Evolutionary conservation across 106 monocot species (phyloP), one percentile per base, ranked within the genome.

Genomic region (Ottelia alismoides): DNA sequence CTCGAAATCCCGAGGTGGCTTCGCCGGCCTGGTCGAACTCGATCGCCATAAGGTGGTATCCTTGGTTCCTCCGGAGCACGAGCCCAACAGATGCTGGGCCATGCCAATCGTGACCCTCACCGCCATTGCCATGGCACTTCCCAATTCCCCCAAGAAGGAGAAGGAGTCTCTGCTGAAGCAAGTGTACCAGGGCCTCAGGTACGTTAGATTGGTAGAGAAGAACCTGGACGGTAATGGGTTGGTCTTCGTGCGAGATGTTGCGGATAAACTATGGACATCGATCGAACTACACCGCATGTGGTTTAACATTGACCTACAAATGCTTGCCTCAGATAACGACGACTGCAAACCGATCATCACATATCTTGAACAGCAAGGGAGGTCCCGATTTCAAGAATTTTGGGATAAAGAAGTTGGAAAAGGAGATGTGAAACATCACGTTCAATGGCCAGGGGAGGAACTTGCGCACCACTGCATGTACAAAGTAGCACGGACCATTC

Each of bases 1-100:
- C 29, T 49, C 29, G 20, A 62, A 1, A 16, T 1, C 3, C 5
- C 21, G 20, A 11, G 16, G 43, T 17, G 62, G 49, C 2, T 51
- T 51, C 50, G 31, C 0, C 9, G 62, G 27, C 2, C 30, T 50
- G 2, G 5, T 28, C 11, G 49, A 3, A 18, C 20, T 49, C 30
- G 28, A 49, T 27, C 9, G 7, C 28, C 3, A 29, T 9, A 27
- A 0, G 5, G 29, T 0, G 3, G 1, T 2, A n/a, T 3, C 23
- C 30, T 20, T 31, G 20, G 1, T 23, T 47, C 17, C 26, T 2
- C 23, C 17, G 26, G 10, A 43, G 40, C 40, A 43, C 16, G 59
- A 60, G 46, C 59, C 59, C 18, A 26, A 30, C 16, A 60, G 50
- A 16, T 62, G 62, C 22, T 62, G 62, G 62, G 62, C 49, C 9